Conservation (phyloP, 1,284 basidiomycete species). For the Rhodotorula sp. region DNA sequence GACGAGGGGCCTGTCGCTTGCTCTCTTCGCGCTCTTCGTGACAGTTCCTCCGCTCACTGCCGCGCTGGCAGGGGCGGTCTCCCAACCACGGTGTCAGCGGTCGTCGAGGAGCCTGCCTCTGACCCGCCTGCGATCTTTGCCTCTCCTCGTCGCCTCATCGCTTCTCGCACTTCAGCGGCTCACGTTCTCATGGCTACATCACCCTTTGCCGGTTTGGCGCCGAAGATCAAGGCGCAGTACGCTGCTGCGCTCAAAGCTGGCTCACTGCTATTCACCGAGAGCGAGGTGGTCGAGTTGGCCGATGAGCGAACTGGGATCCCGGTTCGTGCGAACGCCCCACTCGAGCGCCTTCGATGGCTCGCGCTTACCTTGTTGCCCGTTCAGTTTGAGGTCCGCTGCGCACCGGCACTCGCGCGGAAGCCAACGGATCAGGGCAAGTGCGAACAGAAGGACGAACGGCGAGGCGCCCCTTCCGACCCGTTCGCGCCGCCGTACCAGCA, state of each 20-base stretch:
- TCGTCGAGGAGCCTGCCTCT: too few relatives aligned
- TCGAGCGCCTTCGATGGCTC: background rate
- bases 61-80: too few relatives aligned
- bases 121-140: too few relatives aligned
- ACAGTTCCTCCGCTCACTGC: too few relatives aligned
- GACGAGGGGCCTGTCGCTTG: too few relatives aligned
- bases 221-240: slow-evolving; percentile 35
- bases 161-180: too few relatives aligned
- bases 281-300: slow-evolving; percentile 31
- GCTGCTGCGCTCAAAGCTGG: slow-evolving; percentile 10
- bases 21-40: too few relatives aligned
- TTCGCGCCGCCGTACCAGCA: slow-evolving; percentile 35
- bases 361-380: background rate
- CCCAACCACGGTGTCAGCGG: too few relatives aligned
- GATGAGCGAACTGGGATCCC: slow-evolving; percentile 36
- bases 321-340: background rate
- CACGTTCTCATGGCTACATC: too few relatives aligned
- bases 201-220: slow-evolving; percentile 16
- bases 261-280: slow-evolving; percentile 28
- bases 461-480: slow-evolving; percentile 17
- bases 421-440: slow-evolving; percentile 14
- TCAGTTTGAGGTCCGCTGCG: slow-evolving; percentile 40
- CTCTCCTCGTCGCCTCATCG: too few relatives aligned
- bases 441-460: background rate
- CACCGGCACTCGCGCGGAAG: slow-evolving; percentile 37